phyloP scores from a whole-genome alignment of 192 early-diverging fungal species.

The Thamnidium elegans region DNA sequence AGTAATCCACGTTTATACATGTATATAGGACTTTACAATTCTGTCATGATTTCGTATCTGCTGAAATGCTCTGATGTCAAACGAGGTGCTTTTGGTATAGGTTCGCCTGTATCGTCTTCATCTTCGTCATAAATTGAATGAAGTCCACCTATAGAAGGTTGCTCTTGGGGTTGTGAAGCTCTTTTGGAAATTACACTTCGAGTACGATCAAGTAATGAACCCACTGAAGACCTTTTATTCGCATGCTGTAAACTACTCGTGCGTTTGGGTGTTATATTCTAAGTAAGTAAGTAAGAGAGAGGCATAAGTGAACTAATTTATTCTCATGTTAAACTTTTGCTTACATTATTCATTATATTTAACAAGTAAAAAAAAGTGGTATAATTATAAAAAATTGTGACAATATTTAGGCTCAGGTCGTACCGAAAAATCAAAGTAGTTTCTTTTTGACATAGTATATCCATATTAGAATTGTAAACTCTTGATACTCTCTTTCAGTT shows the following conservation, averaged over 20 bases:
- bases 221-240: constrained; percentile 8
- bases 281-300: no score
- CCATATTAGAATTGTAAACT: no score
- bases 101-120: constrained; percentile 10
- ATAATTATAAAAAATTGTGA: no score
- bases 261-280: neutral
- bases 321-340: no score
- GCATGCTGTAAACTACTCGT: constrained; percentile 10
- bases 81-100: neutral
- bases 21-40: constrained; percentile 48
- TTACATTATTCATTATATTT: neutral
- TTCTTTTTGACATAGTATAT: no score
- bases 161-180: neutral
- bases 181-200: constrained; percentile 1
- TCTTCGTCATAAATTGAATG: constrained; percentile 5
- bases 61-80: constrained; percentile 43
- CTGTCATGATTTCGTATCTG: constrained; percentile 67
- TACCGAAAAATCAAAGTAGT: no score
- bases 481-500: no score
- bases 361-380: no score
- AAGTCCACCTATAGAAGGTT: neutral
- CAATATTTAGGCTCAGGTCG: no score
- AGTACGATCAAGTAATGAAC: constrained; percentile 14
- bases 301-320: no score
- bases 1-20: neutral